Base-by-base conservation (phyloP, 2,329 filamentous ascomycete genomes). In the Aureobasidium sp. region DNA sequence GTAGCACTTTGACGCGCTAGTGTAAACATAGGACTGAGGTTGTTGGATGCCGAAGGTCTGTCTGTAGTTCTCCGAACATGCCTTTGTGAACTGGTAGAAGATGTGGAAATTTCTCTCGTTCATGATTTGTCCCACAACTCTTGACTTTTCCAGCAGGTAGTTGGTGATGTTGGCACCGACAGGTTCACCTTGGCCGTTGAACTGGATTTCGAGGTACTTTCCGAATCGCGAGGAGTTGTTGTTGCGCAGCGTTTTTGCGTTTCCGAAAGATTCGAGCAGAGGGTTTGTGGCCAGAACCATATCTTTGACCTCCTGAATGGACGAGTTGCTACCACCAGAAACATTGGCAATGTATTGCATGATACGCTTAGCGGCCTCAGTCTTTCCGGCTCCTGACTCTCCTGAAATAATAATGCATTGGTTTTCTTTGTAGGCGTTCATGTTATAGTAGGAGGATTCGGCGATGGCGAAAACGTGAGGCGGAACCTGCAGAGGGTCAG, bases 341-440 rank as follows among this genome's bases (percentile, higher is more conserved):
- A 97, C 93, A 74, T 88, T 97, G 67, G 94, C 94, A 75, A 99
- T 97, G 78, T 99, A 99, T 78, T 99, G 94, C 93, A 99, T 99
- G 71, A 99, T 89, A 70, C 93, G 88, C 83, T 99, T 97, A 64
- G 94, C 94, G 5, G 94, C 94, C 77, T 99, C 94, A 15, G 94
- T 99, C 82, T 99, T 99, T 74, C 94, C 94, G 37, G 94, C 94
- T 73, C 94, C 94, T 2, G 94, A 97, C 78, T 99, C 94, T 73
- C 94, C 94, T 5, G 94, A 97, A 69, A 99, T 99, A 76, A 99
- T 99, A 68, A 99, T 93, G 78, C 94, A 97, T 76, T 99, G 94
- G 79, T 97, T 97, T 70, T 97, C 94, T 72, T 91, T 91, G 82
- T 99, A 99, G 51, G 92, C 93, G 76, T 97, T 97, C 94, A 99